Conservation (phyloP, 331 rosid species). For the Acacia pycnantha region DNA sequence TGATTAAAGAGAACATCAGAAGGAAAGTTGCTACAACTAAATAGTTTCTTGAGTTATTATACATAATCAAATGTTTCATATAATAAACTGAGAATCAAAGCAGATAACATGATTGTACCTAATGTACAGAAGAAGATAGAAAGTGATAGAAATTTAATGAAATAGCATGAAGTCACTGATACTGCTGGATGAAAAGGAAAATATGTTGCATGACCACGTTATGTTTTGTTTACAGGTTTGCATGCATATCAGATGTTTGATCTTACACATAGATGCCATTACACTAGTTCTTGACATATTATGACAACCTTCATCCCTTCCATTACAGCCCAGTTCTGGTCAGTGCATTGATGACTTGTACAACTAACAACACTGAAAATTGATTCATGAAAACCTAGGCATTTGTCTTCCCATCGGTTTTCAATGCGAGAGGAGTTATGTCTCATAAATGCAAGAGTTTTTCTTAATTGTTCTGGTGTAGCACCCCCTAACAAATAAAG, state of each 20-base stretch:
- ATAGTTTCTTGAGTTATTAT: neutral
- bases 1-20: neutral
- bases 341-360: neutral
- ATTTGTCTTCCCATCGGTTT: neutral
- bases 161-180: neutral
- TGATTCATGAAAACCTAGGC: neutral
- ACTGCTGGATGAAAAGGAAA: neutral
- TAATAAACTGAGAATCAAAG: neutral
- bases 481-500: conserved; percentile 10
- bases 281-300: neutral
- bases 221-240: neutral
- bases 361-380: neutral
- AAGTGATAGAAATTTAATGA: neutral
- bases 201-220: neutral
- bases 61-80: conserved; percentile 9
- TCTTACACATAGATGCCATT: neutral
- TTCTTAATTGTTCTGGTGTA: neutral
- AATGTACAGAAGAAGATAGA: neutral
- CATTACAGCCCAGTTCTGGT: neutral
- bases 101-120: neutral
- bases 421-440: neutral
- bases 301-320: neutral
- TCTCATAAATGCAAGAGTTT: too few species aligned
- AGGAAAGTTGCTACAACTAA: conserved; percentile 14
- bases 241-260: neutral